Evolutionary conservation across 139 green algal species (phyloP).

Genomic region (Chlamydomonas sphaeroides): DNA sequence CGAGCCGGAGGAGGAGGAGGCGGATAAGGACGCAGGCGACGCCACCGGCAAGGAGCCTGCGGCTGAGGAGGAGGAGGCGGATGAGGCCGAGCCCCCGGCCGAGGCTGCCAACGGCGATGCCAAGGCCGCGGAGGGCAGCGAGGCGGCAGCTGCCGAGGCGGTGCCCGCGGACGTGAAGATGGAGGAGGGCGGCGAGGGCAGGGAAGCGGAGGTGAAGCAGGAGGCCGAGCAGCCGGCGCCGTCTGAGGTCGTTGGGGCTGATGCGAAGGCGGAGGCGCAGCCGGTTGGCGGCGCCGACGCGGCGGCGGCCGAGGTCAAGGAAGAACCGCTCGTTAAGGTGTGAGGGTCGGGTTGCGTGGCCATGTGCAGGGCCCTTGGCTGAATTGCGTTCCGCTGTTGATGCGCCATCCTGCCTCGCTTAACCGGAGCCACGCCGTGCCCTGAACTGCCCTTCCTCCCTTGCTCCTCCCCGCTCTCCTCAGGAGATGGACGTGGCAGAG

Average conservation of each 20-base stretch:
- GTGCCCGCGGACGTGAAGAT: no score
- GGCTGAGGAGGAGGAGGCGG: neutral
- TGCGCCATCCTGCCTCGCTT: no score
- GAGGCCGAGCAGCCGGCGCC: neutral
- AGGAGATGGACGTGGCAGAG: no score
- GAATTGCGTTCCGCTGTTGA: no score
- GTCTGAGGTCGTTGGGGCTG: no score
- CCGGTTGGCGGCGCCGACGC: neutral
- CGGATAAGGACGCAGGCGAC: neutral
- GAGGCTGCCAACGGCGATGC: neutral
- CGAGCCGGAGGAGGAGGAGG: slow-evolving; percentile 15
- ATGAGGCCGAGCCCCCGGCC: slow-evolving; percentile 15
- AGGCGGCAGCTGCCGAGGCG: neutral
- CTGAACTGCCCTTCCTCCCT: no score
- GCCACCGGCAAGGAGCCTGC: neutral
- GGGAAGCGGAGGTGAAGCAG: neutral
- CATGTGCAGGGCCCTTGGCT: no score
- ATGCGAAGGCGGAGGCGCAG: neutral
- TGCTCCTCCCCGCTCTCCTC: no score
- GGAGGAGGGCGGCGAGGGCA: neutral
- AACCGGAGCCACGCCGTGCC: no score
- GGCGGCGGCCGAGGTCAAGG: neutral
- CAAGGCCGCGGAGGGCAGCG: neutral
- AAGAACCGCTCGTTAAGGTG: neutral
- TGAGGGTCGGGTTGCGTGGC: no score